phyloP scores from a whole-genome alignment of 106 monocot species.

The Dioscorea zingiberensis region DNA sequence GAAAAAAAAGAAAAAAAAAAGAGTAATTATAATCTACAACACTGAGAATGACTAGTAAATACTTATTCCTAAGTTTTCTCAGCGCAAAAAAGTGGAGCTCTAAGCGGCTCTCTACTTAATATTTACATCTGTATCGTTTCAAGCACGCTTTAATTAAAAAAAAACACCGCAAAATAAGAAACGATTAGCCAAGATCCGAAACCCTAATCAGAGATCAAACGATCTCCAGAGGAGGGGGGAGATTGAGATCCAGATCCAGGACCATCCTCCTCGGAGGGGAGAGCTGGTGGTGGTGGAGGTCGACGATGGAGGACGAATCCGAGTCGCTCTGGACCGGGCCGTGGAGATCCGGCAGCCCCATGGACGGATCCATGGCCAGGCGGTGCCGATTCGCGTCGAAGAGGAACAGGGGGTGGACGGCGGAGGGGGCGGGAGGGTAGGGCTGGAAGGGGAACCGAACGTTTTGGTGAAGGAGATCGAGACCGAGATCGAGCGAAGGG shows the following conservation, averaged over 20 bases:
- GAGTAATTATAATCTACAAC: no score
- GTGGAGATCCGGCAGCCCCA: neutral
- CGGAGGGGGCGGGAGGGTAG: neutral
- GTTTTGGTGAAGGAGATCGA: neutral
- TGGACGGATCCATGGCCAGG: neutral
- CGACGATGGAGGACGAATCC: constrained; percentile 2
- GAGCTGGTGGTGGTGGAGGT: neutral
- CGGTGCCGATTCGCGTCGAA: neutral
- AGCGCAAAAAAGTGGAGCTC: neutral
- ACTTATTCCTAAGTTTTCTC: neutral
- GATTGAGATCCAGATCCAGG: neutral
- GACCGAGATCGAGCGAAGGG: neutral
- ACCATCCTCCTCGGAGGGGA: neutral
- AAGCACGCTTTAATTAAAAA: no score
- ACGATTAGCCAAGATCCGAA: neutral
- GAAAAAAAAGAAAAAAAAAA: no score
- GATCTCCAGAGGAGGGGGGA: neutral
- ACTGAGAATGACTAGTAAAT: neutral
- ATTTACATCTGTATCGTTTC: neutral
- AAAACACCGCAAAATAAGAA: neutral
- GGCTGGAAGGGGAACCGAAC: neutral
- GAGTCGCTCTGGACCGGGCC: neutral
- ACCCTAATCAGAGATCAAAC: neutral
- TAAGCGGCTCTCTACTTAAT: neutral
- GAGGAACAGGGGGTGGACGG: neutral